These are phyloP conservation scores for Termitomyces sp. DNA, from an alignment of 1,284 basidiomycete genomes.

Conservation along the genomic window DNA sequence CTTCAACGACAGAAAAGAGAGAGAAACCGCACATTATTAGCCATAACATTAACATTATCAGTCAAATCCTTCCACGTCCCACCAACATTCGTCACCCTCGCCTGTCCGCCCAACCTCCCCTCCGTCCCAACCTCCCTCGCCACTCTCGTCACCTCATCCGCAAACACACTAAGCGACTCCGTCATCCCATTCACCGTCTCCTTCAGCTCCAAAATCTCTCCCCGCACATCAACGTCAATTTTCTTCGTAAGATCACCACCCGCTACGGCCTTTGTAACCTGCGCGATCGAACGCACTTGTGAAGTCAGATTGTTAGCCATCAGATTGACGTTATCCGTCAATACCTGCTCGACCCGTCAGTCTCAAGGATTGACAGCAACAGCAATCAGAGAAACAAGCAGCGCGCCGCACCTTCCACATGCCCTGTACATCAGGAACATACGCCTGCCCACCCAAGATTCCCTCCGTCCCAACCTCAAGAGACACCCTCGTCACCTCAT, in stretches of 20 bases:
- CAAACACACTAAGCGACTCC: conserved; percentile 81
- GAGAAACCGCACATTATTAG: conserved; percentile 58
- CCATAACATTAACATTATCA: conserved; percentile 92
- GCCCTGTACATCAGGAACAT: conserved; percentile 83
- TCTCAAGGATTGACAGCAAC: not conserved
- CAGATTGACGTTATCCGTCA: conserved; percentile 78
- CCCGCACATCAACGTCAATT: conserved; percentile 84
- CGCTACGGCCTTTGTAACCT: conserved; percentile 87
- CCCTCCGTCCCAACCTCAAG: conserved; percentile 95
- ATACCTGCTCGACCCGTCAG: conserved; percentile 39
- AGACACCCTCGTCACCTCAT: conserved; percentile 68
- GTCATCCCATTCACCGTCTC: conserved; percentile 93
- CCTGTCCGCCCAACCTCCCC: conserved; percentile 84
- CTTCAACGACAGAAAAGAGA: not conserved
- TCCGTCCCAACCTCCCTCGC: conserved; percentile 92
- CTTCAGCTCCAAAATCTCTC: conserved; percentile 86
- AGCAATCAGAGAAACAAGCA: too few species aligned
- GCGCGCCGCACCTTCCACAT: conserved; percentile 70
- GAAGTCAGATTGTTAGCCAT: conserved; percentile 93
- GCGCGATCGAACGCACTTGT: conserved; percentile 85
- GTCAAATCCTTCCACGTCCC: conserved; percentile 98
- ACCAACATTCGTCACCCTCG: conserved; percentile 85
- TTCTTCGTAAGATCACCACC: conserved; percentile 87
- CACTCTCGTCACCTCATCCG: conserved; percentile 84
- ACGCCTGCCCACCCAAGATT: conserved; percentile 92